Base-by-base conservation (phyloP, 2,329 filamentous ascomycete genomes). In the Arthrobotrys entomopaga region DNA sequence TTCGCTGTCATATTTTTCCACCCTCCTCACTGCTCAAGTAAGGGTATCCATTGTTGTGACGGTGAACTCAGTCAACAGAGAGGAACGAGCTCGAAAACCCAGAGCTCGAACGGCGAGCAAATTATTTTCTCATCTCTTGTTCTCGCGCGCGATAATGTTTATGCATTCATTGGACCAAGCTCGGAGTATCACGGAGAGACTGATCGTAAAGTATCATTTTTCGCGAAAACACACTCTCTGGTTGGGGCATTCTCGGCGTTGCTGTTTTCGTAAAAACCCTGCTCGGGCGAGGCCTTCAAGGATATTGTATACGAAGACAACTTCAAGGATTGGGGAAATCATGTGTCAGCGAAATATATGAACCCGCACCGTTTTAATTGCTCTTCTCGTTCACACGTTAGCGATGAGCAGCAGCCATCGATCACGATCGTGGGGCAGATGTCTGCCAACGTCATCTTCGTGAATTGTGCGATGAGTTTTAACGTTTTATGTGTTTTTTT, bases 181-280 rank as follows among this genome's bases (percentile, higher is more conserved):
- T 74, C 70, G 70, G 70, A 74, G 67, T 74, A 74, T 74, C 70
- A 67, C 70, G 70, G 70, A 50, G 56, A 63, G 57, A 63, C 69
- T 73, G 61, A 49, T 65, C 49, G 52, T 20, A 64, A 63, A 49
- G n/a, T 60, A 54, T 26, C 22, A 50, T 52, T 58, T 46, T 29
- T 69, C 64, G 65, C 65, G 65, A 70, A 63, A 70, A 64, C 57
- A 53, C 42, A 20, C 50, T 52, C 29, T 63, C 48, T 42, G 50
- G 54, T 65, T 61, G 42, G 60, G 29, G 19, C 50, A 42, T 46
- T 19, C 19, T 38, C 42, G 19, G 19, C n/a, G 34, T 63, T 24
- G 57, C 59, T 34, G 63, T 74, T 74, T 74, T 74, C 70, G 70
- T 74, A 63, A 19, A n/a, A 66, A 61, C 63, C 63, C 58, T 74